Evolutionary conservation across 352 stramenopile genomes (phyloP), one percentile per base, ranked within the genome.

Genomic region (Phytophthora cactorum): DNA sequence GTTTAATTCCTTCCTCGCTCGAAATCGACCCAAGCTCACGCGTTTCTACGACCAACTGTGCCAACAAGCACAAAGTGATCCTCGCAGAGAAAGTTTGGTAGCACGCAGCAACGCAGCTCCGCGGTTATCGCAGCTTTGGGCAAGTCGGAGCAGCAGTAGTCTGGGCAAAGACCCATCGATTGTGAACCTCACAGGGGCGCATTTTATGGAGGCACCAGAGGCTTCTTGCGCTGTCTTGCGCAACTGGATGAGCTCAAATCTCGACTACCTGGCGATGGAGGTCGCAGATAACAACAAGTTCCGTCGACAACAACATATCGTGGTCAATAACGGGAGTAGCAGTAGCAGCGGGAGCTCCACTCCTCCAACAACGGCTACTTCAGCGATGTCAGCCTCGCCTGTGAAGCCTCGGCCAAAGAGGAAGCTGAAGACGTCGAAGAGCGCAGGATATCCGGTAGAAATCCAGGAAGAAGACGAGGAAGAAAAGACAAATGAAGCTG

Each of bases 41-140:
- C 64, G 73, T 12, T 91, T 95, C 27, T 95, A 95, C 61, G 86
- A 95, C 32, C 79, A 87, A 45, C 71, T 95, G 34, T 90, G 86
- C 61, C 80, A 86, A 59, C 84, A 90, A 70, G 74, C 82, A 1
- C 77, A 85, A 50, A 81, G 82, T 28, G 84, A 92, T 62, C 70
- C 68, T 56, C 84, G 84, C 7, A 70, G 84, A 47, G 84, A 92
- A 17, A 92, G 84, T 66, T 44, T 82, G 32, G 84, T 92, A 52
- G 55, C 75, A 14, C 74, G 73, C 12, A 86, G 80, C 75, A 89
- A 92, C 43, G 52, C 69, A 3, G 70, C 73, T 22, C 84, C 84
- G n/a, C 78, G 84, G 1, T 77, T 92, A 52, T 92, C 84, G 15
- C 82, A 90, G 39, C 68, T 92, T 51, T 91, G 80, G 82, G 60